Conservation (phyloP, 2,329 filamentous ascomycete species). For the Scytalidium lignicola region DNA sequence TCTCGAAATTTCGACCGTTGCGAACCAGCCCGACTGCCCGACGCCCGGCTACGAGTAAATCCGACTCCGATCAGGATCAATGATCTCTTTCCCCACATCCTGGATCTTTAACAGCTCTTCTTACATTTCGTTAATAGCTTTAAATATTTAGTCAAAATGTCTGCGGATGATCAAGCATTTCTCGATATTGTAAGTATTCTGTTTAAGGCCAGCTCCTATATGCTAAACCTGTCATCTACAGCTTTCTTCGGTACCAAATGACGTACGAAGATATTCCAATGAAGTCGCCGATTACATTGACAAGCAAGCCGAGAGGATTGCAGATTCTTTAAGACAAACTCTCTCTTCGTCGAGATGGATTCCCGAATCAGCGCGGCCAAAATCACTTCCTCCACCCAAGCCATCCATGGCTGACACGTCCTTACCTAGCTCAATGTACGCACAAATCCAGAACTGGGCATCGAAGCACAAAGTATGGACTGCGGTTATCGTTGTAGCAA, state of each 20-base stretch:
- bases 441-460: constrained; percentile 66
- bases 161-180: constrained; percentile 73
- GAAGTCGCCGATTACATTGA: constrained; percentile 78
- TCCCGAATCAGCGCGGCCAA: constrained; percentile 61
- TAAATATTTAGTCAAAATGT: constrained; percentile 47
- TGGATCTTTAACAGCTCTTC: background rate
- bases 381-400: constrained; percentile 38
- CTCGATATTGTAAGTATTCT: constrained; percentile 63
- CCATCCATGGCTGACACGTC: constrained; percentile 20
- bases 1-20: too few species aligned
- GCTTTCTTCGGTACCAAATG: constrained; percentile 54
- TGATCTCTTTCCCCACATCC: background rate
- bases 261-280: constrained; percentile 65
- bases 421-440: constrained; percentile 31
- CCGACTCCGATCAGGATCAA: background rate
- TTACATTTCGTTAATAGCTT: background rate
- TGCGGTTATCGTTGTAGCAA: constrained; percentile 63
- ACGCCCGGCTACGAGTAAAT: background rate
- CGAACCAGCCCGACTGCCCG: too few species aligned
- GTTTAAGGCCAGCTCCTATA: constrained; percentile 1
- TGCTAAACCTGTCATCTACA: constrained; percentile 22
- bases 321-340: constrained; percentile 63
- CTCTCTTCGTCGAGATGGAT: constrained; percentile 67
- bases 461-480: constrained; percentile 67
- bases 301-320: constrained; percentile 71